Evolutionary conservation across 164 flowering plant species (phyloP), one percentile per base, ranked within the genome.

Genomic region (Liriodendron chinense): DNA sequence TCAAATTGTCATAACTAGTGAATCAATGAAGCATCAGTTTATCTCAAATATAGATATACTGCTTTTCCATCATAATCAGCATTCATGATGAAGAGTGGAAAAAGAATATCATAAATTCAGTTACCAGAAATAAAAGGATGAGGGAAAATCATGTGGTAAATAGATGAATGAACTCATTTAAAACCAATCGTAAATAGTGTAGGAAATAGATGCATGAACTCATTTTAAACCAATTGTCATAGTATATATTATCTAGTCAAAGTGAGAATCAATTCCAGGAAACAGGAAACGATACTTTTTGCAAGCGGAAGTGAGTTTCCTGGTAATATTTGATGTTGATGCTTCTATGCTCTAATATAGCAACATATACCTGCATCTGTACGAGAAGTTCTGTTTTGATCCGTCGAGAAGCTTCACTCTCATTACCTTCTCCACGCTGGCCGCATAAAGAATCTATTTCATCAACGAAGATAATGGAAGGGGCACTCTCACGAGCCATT

Each of bases 401-500:
- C n/a, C 99, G 89, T 68, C 99, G 86, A 64, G 98, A 96, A 71
- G 99, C 99, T 86, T 96, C 99, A 85, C 97, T 96, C 80, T 96
- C 99, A 85, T 94, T 96, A 48, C 98, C 97, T 82, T 96, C 98
- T 53, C 98, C 98, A 75, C 99, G 92, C 75, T 86, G 91, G 61
- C 99, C 98, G 87, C 98, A 89, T 50, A 96, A 84, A 43, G 98
- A 96, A 88, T 96, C 99, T 74, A 96, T 96, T 82, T 96, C 99
- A 87, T 96, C 98, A 75, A 96, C 47, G 72, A 96, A 94, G 73
- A 94, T 96, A 72, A 96, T 96, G 64, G 99, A 91, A 64, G 99
- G 99, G 69, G 94, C 89, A 85, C 97, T 94, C 77, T 94, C 97
- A 75, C 99, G 97, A 61, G 99, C 98, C 99, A 96, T 94, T 79